phyloP scores from a whole-genome alignment of 176 grass and related monocot genomes.

The Triticum urartu region DNA sequence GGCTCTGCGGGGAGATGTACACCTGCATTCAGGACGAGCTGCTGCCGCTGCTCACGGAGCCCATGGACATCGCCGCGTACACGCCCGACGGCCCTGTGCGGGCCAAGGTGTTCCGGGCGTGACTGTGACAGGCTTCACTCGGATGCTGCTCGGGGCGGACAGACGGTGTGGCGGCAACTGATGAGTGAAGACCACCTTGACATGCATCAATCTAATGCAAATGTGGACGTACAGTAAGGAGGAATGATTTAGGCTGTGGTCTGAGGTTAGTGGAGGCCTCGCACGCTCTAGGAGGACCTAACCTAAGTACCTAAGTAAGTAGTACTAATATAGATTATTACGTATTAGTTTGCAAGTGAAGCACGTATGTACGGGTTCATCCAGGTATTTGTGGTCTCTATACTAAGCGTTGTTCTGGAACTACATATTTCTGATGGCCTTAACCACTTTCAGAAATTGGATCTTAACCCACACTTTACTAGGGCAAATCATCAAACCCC shows the following conservation, averaged over 20 bases:
- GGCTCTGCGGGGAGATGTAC: slow-evolving; percentile 53
- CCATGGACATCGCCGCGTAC: slow-evolving; percentile 34
- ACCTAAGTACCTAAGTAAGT: not conserved
- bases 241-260: not conserved
- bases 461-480: too few species aligned
- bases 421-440: not conserved
- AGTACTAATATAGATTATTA: not conserved
- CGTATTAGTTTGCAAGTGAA: not conserved
- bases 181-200: not conserved
- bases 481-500: too few species aligned
- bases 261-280: not conserved
- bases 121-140: not conserved
- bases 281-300: not conserved
- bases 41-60: slow-evolving; percentile 33
- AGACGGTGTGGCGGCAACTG: not conserved
- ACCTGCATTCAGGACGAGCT: slow-evolving; percentile 57
- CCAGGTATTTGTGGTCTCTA: not conserved
- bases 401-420: not conserved
- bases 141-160: not conserved
- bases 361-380: not conserved
- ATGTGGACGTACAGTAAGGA: not conserved
- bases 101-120: slow-evolving; percentile 24
- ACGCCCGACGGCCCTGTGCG: slow-evolving; percentile 36
- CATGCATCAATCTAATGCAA: not conserved
- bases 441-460: too few species aligned